Conservation (phyloP, 768 basidiomycete species). For the Boletus fagicola region DNA sequence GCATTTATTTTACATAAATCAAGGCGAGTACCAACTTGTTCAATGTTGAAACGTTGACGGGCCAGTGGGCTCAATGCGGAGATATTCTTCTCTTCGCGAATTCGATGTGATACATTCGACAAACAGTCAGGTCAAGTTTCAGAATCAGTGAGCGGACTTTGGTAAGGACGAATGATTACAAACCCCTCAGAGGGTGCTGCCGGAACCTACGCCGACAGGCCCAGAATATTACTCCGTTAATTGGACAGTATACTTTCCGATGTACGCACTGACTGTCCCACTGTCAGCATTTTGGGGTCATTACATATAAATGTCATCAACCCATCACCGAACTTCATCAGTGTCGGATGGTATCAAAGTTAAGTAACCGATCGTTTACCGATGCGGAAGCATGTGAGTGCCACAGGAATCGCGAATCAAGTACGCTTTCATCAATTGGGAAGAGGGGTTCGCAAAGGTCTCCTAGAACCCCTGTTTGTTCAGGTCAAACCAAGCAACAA, state of each 20-base stretch:
- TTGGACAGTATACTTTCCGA: too few relatives aligned
- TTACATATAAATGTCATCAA: neutral
- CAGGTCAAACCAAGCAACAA: neutral
- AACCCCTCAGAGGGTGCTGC: too few relatives aligned
- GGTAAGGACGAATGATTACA: too few relatives aligned
- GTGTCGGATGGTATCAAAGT: neutral
- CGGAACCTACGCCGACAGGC: too few relatives aligned
- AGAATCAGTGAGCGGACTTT: neutral
- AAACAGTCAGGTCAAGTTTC: neutral
- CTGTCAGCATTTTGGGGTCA: neutral
- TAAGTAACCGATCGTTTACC: too few relatives aligned
- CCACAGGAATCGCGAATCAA: neutral
- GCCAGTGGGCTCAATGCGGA: neutral
- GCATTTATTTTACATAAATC: too few relatives aligned
- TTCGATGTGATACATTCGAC: neutral
- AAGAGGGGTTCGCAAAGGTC: neutral
- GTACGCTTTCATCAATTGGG: neutral
- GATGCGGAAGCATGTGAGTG: too few relatives aligned
- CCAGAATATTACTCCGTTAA: too few relatives aligned
- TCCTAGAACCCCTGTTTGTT: neutral
- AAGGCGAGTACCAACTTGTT: neutral
- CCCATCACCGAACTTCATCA: neutral
- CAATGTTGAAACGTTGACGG: too few relatives aligned
- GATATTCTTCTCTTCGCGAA: neutral
- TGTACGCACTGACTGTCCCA: neutral